A percentile compares a stretch with the other conserved stretches of the same genome.
Conservation (phyloP, 768 basidiomycete genomes). For the Suillus discolor region DNA sequence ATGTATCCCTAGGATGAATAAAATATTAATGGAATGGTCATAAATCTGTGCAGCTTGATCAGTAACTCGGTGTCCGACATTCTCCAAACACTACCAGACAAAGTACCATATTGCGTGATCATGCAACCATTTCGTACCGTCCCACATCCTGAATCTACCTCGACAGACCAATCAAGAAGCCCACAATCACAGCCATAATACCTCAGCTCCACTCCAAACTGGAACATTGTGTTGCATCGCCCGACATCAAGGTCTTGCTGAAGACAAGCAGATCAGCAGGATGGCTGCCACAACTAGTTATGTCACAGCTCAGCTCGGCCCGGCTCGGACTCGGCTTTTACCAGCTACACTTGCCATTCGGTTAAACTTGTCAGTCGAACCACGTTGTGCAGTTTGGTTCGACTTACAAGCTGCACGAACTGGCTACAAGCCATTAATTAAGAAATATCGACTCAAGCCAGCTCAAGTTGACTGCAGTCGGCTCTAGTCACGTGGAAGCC, state of each 20-base stretch:
- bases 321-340: not conserved
- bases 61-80: too few relatives aligned
- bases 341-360: not conserved
- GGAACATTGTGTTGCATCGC: not conserved
- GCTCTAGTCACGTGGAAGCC: not conserved
- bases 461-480: not conserved
- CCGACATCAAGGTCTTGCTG: not conserved
- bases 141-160: not conserved
- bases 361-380: not conserved
- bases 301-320: too few relatives aligned
- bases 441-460: not conserved
- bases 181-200: not conserved
- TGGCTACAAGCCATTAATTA: not conserved
- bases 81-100: too few relatives aligned
- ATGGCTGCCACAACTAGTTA: not conserved
- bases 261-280: not conserved
- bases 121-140: not conserved
- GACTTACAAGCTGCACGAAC: not conserved
- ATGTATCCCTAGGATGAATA: too few relatives aligned
- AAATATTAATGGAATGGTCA: too few relatives aligned
- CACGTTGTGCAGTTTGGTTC: not conserved
- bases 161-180: not conserved
- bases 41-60: too few relatives aligned
- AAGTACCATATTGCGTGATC: not conserved
- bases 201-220: not conserved